Evolutionary conservation across 2,329 filamentous ascomycete genomes (phyloP), one percentile per base, ranked within the genome.

Genomic region (Cercospora sojina): DNA sequence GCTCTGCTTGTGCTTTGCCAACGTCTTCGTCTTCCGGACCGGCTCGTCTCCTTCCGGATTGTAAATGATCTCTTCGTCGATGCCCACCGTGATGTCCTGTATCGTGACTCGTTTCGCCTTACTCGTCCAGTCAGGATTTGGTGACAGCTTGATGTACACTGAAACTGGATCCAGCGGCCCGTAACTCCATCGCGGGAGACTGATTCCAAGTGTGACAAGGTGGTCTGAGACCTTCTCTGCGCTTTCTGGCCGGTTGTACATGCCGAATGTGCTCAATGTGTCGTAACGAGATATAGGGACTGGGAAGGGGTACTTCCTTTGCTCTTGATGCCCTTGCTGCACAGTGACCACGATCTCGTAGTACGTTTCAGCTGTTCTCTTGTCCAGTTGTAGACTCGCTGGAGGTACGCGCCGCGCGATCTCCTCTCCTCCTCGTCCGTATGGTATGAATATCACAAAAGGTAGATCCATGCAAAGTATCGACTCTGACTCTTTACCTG

Each of bases 51-150:
- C 95, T 79, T 98, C 94, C 31, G 95, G 95, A 72, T 99, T 98
- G 80, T 91, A 99, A n/a, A 95, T 96, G 66, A 98, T 96, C 77
- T 98, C 94, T 79, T 99, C 95, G 76, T 98, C 95, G 73, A 99
- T 96, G 12, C 88, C 88, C 49, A 98, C 89, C 1, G 93, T 97
- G 72, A 99, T 95, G 76, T 95, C 95, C 76, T 93, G 90, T 75
- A 99, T 96, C 51, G 92, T 94, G 62, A 98, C 93, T 76, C 91
- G 91, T 77, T 90, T 92, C 57, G 94, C 93, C 79, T 97, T 98
- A 76, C 82, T 88, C 78, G 95, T 83, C 91, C 92, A 97, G 78
- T 97, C 92, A 31, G 90, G 89, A 74, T 98, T 98, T 13, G 95
- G 95, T 8, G 91, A 91, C 23, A 99, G 81, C 78, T 96, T 96